Conservation (phyloP, 192 early-diverging fungal genomes). For the Coemansia sp. region DNA sequence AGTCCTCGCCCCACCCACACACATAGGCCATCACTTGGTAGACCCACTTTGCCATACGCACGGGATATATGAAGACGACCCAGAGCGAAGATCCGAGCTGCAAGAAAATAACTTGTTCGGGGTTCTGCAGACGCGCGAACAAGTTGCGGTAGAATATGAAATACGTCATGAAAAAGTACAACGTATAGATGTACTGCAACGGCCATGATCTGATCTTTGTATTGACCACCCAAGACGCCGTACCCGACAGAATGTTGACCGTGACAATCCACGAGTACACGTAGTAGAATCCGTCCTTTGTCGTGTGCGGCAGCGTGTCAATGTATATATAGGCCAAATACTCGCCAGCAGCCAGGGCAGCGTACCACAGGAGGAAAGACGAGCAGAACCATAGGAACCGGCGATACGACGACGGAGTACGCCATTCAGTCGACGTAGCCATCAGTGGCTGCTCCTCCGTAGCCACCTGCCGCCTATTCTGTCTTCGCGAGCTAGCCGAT, state of each 20-base stretch:
- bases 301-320: constrained; percentile 60
- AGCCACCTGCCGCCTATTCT: constrained; percentile 7
- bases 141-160: constrained; percentile 82
- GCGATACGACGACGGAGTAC: constrained; percentile 70
- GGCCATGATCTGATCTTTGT: constrained; percentile 69
- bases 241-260: constrained; percentile 68
- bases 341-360: constrained; percentile 71
- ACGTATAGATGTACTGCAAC: constrained; percentile 69
- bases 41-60: constrained; percentile 68
- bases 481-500: constrained; percentile 40
- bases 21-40: constrained; percentile 56
- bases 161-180: constrained; percentile 82
- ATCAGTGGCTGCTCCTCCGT: constrained; percentile 62
- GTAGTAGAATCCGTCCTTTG: constrained; percentile 67
- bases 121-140: constrained; percentile 72
- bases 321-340: constrained; percentile 69
- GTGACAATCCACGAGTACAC: constrained; percentile 77
- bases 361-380: constrained; percentile 68
- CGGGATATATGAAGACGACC: constrained; percentile 76
- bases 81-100: constrained; percentile 74
- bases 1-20: constrained; percentile 62
- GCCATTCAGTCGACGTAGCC: constrained; percentile 59
- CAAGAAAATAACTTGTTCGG: constrained; percentile 67
- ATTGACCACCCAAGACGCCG: constrained; percentile 70
- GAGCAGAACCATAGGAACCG: constrained; percentile 81